Evolutionary conservation across 306 rosid species (phyloP).

Genomic region (Mimosa bimucronata): DNA sequence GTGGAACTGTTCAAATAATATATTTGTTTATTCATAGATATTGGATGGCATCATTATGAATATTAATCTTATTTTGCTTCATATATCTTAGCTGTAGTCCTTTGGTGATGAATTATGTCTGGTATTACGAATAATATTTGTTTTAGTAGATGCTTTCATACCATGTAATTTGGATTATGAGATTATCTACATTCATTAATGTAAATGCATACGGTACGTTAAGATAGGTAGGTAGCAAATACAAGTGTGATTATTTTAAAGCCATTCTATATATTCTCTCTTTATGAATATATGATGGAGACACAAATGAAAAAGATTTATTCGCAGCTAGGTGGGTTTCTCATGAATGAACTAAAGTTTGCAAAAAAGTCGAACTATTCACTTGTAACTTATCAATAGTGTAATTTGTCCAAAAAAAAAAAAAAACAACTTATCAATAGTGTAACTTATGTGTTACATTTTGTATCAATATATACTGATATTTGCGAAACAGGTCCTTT

Average conservation of each 20-base stretch:
- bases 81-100: not conserved
- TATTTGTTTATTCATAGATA: slow-evolving; percentile 17
- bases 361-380: not conserved
- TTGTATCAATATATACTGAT: not conserved
- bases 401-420: no score
- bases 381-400: not conserved
- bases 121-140: not conserved
- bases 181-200: no score
- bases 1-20: not conserved
- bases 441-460: not conserved
- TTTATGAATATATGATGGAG: not conserved
- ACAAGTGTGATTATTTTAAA: not conserved
- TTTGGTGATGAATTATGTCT: not conserved
- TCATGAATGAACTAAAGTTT: not conserved
- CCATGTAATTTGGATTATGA: no score
- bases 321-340: not conserved
- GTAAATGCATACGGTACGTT: not conserved
- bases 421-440: not conserved
- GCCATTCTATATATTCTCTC: not conserved
- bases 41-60: slow-evolving; percentile 3
- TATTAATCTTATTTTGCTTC: not conserved
- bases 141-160: not conserved
- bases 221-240: not conserved
- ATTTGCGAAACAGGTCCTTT: not conserved
- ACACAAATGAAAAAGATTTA: not conserved